Conservation (phyloP, 495 filamentous ascomycete species). For the Haplographium delicatum region DNA sequence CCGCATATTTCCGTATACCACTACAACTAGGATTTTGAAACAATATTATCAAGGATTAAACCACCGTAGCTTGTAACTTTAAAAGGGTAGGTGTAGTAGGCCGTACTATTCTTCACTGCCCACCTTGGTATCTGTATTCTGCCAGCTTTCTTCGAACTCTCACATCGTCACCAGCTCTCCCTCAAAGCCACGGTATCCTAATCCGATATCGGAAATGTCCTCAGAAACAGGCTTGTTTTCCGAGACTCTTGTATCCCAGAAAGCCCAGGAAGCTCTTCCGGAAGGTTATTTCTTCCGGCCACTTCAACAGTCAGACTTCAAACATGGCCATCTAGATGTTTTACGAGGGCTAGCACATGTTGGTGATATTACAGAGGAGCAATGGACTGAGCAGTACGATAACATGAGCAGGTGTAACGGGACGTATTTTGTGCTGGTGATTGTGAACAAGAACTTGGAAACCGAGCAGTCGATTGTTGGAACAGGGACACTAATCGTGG, state of each 20-base stretch:
- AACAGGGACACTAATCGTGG: conserved; percentile 4
- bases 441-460: not conserved
- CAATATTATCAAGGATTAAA: too few species aligned
- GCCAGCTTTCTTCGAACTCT: too few species aligned
- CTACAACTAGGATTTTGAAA: too few species aligned
- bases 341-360: conserved; percentile 4
- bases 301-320: conserved; percentile 8
- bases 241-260: not conserved
- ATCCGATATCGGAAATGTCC: not conserved
- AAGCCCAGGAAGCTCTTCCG: not conserved
- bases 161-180: too few species aligned
- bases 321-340: conserved; percentile 4
- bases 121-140: too few species aligned
- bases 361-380: not conserved
- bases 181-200: too few species aligned
- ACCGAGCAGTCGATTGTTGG: conserved; percentile 5
- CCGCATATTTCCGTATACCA: too few species aligned
- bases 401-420: conserved; percentile 3
- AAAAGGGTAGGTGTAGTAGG: too few species aligned
- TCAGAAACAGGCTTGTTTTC: not conserved
- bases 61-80: too few species aligned
- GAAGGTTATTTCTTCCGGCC: conserved; percentile 1
- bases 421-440: conserved; percentile 8
- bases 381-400: conserved; percentile 8
- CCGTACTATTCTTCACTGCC: too few species aligned